A percentile compares a stretch with the other conserved stretches of the same genome.
Evolutionary conservation across 2,329 filamentous ascomycete species (phyloP).

Genomic region (Rachicladosporium sp.): DNA sequence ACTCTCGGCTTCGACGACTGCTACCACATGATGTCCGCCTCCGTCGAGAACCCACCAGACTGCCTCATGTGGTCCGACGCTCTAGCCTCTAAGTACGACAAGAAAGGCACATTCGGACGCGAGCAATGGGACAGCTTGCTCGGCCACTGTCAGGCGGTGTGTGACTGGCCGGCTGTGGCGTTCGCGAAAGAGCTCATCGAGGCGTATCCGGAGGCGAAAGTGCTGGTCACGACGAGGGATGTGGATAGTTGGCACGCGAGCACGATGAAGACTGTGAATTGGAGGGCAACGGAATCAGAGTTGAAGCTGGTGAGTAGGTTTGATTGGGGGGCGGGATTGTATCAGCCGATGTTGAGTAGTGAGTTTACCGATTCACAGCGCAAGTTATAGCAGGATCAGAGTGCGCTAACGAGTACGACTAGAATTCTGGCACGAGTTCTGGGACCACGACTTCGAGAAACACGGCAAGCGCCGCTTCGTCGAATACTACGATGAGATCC

Average conservation of each 20-base stretch:
- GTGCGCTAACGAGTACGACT: slow-evolving; percentile 6
- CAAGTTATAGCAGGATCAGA: neutral
- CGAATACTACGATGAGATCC: slow-evolving; percentile 43
- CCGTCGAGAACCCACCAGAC: slow-evolving; percentile 56
- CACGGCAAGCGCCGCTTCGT: slow-evolving; percentile 51
- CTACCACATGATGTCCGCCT: slow-evolving; percentile 63
- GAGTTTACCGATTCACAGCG: slow-evolving; percentile 7
- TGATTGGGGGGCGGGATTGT: slow-evolving; percentile 55
- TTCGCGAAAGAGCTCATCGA: slow-evolving; percentile 60
- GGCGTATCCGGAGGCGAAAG: slow-evolving; percentile 60
- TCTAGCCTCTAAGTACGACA: slow-evolving; percentile 50
- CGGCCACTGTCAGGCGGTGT: slow-evolving; percentile 53
- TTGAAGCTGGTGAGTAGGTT: slow-evolving; percentile 41
- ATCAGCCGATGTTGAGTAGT: slow-evolving; percentile 56
- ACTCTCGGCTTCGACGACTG: slow-evolving; percentile 55
- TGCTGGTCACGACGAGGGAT: slow-evolving; percentile 55
- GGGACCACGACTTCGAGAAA: slow-evolving; percentile 54
- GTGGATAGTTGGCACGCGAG: slow-evolving; percentile 52
- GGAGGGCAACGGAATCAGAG: slow-evolving; percentile 53
- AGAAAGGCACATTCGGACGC: slow-evolving; percentile 48
- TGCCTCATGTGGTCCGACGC: slow-evolving; percentile 60
- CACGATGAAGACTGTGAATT: slow-evolving; percentile 55
- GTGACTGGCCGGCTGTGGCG: slow-evolving; percentile 55
- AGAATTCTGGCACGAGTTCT: slow-evolving; percentile 56
- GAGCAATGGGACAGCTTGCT: slow-evolving; percentile 59